Evolutionary conservation across 768 basidiomycete genomes (phyloP), one percentile per base, ranked within the genome.

Genomic region (Pisolithus tinctorius): DNA sequence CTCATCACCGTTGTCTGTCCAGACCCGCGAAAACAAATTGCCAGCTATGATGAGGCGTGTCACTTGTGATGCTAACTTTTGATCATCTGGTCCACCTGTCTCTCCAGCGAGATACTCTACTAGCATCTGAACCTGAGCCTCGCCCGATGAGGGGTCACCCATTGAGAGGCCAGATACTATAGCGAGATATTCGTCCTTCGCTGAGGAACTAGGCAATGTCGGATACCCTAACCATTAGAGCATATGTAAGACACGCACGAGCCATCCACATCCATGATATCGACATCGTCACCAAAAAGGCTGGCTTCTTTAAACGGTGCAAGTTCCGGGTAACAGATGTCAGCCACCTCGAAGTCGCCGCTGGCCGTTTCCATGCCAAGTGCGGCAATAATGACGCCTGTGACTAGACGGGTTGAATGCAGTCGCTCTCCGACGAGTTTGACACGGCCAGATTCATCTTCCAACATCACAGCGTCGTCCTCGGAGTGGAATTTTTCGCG

Each of bases 371-470:
- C 96, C 64, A 88, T 84, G 8, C 96, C 96, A 17, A 99, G 77
- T 0, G 81, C 92, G 23, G 87, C 92, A 50, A 93, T 76, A 59
- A 98, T 90, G 25, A 97, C 82, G 1, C 96, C 95, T 8, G 95
- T 98, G 4, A 97, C 91, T 16, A 96, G 71, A 43, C 72, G 71
- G 8, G 80, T 79, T 14, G 75, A 74, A 27, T 73, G 68, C 38
- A 97, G 69, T 31, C 71, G 72, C 5, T 84, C 79, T 5, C 96
- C 96, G 0, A 94, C 88, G 14, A 99, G 80, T 43, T 79, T 78
- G 38, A 99, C 87, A 30, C 96, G 82, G 0, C 96, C 96, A 2
- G 88, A 91, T 69, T 98, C 96, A 64, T 99, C 96, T 69, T 99
- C 96, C 0, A 99, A 75, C 82, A 91, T 91, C 27, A 94, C 69